Percentiles rank a stretch among this genome's conserved stretches.
phyloP scores from a whole-genome alignment of 2,329 filamentous ascomycete species.

The Fusarium sp. region DNA sequence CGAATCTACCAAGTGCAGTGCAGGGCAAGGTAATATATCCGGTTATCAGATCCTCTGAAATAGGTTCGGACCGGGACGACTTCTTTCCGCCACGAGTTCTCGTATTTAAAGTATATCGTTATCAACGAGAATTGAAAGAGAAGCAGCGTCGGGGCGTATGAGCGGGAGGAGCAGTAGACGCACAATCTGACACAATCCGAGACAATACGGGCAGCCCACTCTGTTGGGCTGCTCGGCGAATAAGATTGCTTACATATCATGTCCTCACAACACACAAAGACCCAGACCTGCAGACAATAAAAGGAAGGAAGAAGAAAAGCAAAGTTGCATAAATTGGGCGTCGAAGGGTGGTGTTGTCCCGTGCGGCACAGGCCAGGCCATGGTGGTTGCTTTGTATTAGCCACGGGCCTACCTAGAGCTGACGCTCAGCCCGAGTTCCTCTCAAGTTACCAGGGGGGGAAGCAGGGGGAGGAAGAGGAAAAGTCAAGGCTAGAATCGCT shows the following conservation, averaged over 20 bases:
- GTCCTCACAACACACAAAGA: constrained; percentile 17
- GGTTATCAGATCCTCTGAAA: constrained; percentile 12
- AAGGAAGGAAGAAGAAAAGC: constrained; percentile 27
- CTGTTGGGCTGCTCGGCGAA: constrained; percentile 11
- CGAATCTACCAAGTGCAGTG: neutral
- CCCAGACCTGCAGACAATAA: constrained; percentile 7
- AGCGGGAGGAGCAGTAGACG: constrained; percentile 10
- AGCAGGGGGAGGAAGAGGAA: neutral
- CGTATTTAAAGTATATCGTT: neutral
- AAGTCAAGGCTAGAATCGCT: constrained; percentile 9
- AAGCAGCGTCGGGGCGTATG: constrained; percentile 10
- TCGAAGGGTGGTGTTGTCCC: constrained; percentile 23
- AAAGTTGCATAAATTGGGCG: constrained; percentile 33
- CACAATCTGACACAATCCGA: constrained; percentile 32
- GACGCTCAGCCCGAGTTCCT: neutral
- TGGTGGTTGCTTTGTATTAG: neutral
- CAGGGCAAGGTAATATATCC: constrained; percentile 25
- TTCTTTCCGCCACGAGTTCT: neutral
- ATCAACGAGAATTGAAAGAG: neutral
- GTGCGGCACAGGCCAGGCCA: constrained; percentile 17
- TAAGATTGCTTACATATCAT: constrained; percentile 13
- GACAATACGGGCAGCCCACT: constrained; percentile 13
- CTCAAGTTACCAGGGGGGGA: constrained; percentile 3
- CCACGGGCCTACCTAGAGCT: constrained; percentile 6
- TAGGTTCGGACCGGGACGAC: constrained; percentile 29